Base-by-base conservation (phyloP, 139 green algal species). In the Micromonas commoda region DNA sequence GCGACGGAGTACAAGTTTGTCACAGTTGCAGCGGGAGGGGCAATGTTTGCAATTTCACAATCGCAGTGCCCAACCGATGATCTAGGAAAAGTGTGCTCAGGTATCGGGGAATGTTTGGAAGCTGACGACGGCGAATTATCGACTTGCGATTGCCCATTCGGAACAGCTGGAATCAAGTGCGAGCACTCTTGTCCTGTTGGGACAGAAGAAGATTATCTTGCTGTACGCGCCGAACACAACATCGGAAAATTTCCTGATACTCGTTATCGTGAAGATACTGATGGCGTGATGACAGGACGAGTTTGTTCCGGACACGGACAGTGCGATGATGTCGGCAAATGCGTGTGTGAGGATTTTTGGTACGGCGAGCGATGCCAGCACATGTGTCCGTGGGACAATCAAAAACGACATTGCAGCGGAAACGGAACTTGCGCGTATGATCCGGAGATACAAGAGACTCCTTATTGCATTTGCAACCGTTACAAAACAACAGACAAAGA, bases 391-490 rank as follows among this genome's bases (percentile, higher is more conserved):
- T 19, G 23, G 26, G 45, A 77, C 24, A 26, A 51, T 51, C 2
- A 29, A 2, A 31, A 31, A 2, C 39, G 45, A 24, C 13, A 13
- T n/a, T 77, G 71, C 45, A 53, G n/a, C 31, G 53, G 53, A 26
- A 77, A 77, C 51, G 71, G 71, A 28, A 77, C 71, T 6, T 77
- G 71, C 71, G 71, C 23, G 3, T 69, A 54, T 51, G 24, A 68
- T 31, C 26, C 51, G 16, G 51, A 51, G 6, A 67, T 67, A 16
- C 20, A 64, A 19, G 28, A 16, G 16, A 23, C 24, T 16, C 71
- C 71, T 45, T 77, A 77, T 21, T 77, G 71, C 71, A 28, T 52
- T 45, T 77, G 71, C 45, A 53, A 61, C 3, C 71, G 71, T 4
- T 75, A 6, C 5, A 33, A 75, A 35, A 71, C 32, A n/a, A 23